These are phyloP conservation scores for Ampelocalamus luodianensis DNA, from an alignment of 176 grass and related monocot species.

Conservation along the genomic window DNA sequence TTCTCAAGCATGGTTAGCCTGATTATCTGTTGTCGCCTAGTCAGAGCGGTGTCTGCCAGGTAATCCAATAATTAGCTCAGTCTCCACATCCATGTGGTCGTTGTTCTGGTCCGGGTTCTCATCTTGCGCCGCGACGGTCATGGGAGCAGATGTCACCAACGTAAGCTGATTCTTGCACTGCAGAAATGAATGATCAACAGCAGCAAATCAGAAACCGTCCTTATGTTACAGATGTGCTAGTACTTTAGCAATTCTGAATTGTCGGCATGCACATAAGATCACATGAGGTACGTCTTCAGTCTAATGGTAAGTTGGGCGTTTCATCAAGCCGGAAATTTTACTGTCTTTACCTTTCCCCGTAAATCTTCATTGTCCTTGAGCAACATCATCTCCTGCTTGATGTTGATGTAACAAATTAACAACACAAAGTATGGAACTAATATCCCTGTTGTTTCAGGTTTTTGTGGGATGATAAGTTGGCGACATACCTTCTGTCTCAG, in stretches of 20 bases:
- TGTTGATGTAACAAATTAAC: slow-evolving; percentile 11
- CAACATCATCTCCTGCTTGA: slow-evolving; percentile 53
- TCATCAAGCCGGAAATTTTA: not conserved
- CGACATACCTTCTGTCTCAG: slow-evolving; percentile 60
- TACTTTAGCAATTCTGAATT: not conserved
- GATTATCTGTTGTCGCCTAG: not conserved
- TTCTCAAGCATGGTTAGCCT: not conserved
- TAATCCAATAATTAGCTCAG: slow-evolving; percentile 67
- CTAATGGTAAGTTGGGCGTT: not conserved
- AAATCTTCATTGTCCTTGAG: slow-evolving; percentile 57
- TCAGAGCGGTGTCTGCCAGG: slow-evolving; percentile 41
- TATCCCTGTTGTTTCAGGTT: not conserved
- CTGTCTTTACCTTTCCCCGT: slow-evolving; percentile 44
- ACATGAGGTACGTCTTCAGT: not conserved
- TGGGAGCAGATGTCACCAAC: not conserved
- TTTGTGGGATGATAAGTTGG: not conserved
- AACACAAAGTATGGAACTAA: slow-evolving; percentile 11
- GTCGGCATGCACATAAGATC: slow-evolving; percentile 46
- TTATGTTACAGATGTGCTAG: not conserved
- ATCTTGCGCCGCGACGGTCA: not conserved
- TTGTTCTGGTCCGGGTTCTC: not conserved
- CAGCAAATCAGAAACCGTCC: not conserved
- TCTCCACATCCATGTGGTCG: slow-evolving; percentile 58
- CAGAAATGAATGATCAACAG: slow-evolving; percentile 2
- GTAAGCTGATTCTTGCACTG: slow-evolving; percentile 48